Evolutionary conservation across 192 early-diverging fungal species (phyloP).

Genomic region (Podochytrium sp.): DNA sequence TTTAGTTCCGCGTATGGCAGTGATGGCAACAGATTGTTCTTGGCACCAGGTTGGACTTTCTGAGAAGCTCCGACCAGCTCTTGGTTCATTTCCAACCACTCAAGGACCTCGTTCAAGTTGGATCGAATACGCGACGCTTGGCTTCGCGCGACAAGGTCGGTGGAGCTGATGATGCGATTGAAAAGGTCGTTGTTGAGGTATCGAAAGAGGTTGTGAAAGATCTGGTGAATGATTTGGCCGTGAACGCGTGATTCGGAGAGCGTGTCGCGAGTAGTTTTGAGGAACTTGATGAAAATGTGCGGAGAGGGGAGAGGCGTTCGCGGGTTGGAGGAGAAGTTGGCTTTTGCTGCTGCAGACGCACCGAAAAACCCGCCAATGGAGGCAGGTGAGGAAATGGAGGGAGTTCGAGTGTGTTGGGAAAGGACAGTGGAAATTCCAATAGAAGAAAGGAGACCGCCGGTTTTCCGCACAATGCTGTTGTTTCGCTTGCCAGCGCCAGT

Average conservation of each 20-base stretch:
- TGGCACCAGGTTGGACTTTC: conserved; percentile 67
- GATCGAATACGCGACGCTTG: conserved; percentile 84
- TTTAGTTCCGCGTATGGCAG: conserved; percentile 27
- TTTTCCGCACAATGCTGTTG: conserved; percentile 22
- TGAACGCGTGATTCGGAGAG: conserved; percentile 79
- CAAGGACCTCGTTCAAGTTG: conserved; percentile 57
- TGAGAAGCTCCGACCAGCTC: neutral
- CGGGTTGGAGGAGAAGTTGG: neutral
- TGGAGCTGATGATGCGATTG: conserved; percentile 81
- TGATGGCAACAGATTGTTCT: too few relatives aligned
- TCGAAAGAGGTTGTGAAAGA: conserved; percentile 78
- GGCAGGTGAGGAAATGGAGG: too few relatives aligned
- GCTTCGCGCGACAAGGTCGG: conserved; percentile 74
- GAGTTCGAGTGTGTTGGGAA: too few relatives aligned
- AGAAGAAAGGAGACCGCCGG: conserved; percentile 10
- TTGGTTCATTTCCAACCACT: conserved; percentile 3
- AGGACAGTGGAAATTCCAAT: neutral
- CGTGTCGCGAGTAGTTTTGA: conserved; percentile 69
- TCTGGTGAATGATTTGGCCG: conserved; percentile 70
- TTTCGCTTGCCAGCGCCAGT: conserved; percentile 6
- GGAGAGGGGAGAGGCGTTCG: conserved; percentile 50
- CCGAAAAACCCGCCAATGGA: neutral
- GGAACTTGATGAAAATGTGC: conserved; percentile 69
- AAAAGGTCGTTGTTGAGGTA: conserved; percentile 78
- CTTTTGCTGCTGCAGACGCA: neutral